A percentile compares a stretch with the other conserved stretches of the same genome.
phyloP scores from a whole-genome alignment of 2,329 filamentous ascomycete genomes.

The Scedosporium minutisporum region DNA sequence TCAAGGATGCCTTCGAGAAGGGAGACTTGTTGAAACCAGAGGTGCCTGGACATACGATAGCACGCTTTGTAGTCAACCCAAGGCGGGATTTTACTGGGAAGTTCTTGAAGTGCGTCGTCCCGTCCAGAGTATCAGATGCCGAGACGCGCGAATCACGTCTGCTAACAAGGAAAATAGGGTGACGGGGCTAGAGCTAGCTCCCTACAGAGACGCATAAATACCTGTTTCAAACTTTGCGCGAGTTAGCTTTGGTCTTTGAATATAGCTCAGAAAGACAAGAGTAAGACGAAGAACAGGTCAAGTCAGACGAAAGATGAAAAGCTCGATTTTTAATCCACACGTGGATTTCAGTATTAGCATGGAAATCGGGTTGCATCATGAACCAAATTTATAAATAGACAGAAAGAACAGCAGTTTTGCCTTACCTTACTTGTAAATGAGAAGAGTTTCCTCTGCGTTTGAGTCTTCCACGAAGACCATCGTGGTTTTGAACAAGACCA shows the following conservation, averaged over 20 bases:
- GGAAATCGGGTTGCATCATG: slow-evolving; percentile 61
- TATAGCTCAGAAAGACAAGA: slow-evolving; percentile 15
- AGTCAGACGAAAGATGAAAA: slow-evolving; percentile 83
- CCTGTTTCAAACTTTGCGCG: neutral
- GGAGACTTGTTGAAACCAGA: slow-evolving; percentile 72
- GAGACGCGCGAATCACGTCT: neutral
- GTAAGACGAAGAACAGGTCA: slow-evolving; percentile 12
- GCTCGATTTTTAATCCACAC: slow-evolving; percentile 62
- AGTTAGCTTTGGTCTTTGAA: neutral
- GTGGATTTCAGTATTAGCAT: slow-evolving; percentile 65
- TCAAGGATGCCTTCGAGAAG: slow-evolving; percentile 57
- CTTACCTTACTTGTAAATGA: slow-evolving; percentile 20
- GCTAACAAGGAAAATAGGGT: slow-evolving; percentile 6
- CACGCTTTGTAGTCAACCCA: slow-evolving; percentile 60
- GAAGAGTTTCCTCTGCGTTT: neutral
- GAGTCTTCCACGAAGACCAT: no score
- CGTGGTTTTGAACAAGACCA: neutral
- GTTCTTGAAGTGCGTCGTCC: slow-evolving; percentile 53
- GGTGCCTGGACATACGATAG: slow-evolving; percentile 78
- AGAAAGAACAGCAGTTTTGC: slow-evolving; percentile 13
- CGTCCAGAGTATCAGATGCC: neutral
- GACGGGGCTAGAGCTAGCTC: slow-evolving; percentile 31
- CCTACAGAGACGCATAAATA: slow-evolving; percentile 25
- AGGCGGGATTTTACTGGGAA: slow-evolving; percentile 62
- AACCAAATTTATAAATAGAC: slow-evolving; percentile 27